Base-by-base conservation (phyloP, 163 green algal genomes). In the Scenedesmus sp. region DNA sequence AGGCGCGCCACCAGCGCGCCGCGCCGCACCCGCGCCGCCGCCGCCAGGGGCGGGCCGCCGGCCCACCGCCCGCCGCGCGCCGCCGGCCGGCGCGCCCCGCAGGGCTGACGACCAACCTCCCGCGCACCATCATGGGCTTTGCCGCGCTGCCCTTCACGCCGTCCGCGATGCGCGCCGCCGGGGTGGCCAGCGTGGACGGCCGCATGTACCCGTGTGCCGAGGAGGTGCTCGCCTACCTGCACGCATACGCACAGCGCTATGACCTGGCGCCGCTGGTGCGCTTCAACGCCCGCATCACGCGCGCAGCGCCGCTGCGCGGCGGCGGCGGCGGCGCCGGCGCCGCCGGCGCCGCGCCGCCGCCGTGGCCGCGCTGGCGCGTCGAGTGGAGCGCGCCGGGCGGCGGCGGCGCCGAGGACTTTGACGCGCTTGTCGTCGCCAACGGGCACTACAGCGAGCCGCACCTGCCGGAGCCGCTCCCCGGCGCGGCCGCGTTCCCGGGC, bases 81-180 rank as follows among this genome's bases (percentile, higher is more conserved):
- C n/a, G n/a, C n/a, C n/a, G n/a, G n/a, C n/a, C n/a, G n/a, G n/a
- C n/a, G n/a, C n/a, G n/a, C n/a, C n/a, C n/a, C n/a, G n/a, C n/a
- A n/a, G 67, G 51, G 67, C 83, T 98, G 54, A 83, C 94, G n/a
- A 96, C 91, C 24, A 98, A 98, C 83, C 77, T 98, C 44, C 95
- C 95, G 0, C 80, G 94, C 0, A 86, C 97, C 60, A 36, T 97
- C 10, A 98, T 98, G 95, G 83, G 81, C 5, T 97, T 90, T 71
- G 42, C 36, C 13, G 86, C 94, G 54, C 93, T 97, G 51, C 91
- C 94, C 6, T 97, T 97, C 83, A 63, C 75, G n/a, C 44, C 75
- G 2, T 29, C 81, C 15, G 9, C 44, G 26, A 67, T 71, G 54
- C n/a, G n/a, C n/a, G n/a, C n/a, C n/a, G n/a, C n/a, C n/a, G 75